Percentiles rank a stretch among this genome's conserved stretches.
phyloP scores from a whole-genome alignment of 208 protist genomes.

The Leishmania amazonensis region DNA sequence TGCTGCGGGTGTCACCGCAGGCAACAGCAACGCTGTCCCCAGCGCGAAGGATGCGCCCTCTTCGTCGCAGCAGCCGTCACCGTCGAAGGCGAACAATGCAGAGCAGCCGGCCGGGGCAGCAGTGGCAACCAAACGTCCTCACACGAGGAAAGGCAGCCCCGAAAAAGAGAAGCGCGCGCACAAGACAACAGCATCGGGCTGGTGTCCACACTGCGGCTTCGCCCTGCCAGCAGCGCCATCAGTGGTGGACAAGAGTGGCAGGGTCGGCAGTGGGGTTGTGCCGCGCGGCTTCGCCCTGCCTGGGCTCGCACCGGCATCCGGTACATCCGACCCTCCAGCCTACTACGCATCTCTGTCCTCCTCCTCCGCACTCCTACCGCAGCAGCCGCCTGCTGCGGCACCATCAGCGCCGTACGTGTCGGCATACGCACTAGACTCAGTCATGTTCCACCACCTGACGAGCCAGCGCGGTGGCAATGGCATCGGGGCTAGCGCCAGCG shows the following conservation, averaged over 20 bases:
- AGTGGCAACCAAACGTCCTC: neutral
- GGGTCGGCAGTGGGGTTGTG: neutral
- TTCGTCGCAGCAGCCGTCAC: neutral
- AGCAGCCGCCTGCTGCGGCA: neutral
- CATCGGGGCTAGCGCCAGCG: neutral
- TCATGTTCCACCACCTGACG: neutral
- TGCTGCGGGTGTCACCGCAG: neutral
- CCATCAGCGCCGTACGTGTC: constrained; percentile 1
- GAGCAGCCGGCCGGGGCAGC: neutral
- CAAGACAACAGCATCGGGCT: neutral
- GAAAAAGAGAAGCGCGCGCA: neutral
- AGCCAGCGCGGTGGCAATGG: neutral
- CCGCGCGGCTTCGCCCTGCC: neutral
- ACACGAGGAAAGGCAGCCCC: neutral
- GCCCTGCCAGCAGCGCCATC: neutral
- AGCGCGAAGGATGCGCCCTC: neutral
- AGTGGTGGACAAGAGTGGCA: neutral
- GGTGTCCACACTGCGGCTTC: neutral
- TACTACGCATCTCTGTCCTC: neutral
- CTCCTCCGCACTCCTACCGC: neutral
- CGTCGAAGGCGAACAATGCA: neutral
- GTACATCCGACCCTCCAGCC: neutral
- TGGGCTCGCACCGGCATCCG: neutral
- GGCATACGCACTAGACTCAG: constrained; percentile 4
- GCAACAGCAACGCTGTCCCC: neutral